A percentile compares a stretch with the other conserved stretches of the same genome.
Evolutionary conservation across 352 stramenopile species (phyloP).

Genomic region (Elongisporangium senticosum): DNA sequence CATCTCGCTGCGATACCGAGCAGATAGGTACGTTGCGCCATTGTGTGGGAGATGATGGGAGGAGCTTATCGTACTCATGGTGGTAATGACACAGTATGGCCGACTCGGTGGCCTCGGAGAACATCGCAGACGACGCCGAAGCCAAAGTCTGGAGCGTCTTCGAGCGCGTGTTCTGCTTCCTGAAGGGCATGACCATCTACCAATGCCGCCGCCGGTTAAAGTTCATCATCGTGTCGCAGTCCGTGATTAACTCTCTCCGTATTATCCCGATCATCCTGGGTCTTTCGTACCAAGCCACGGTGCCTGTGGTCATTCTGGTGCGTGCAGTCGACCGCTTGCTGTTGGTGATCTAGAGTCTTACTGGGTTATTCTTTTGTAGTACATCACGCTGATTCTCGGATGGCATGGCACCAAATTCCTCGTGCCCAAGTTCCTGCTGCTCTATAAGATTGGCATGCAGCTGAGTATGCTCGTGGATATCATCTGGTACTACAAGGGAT

Average conservation of each 20-base stretch:
- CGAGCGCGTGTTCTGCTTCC: constrained; percentile 82
- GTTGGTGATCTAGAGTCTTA: background rate
- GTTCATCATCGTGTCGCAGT: constrained; percentile 85
- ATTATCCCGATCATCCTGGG: constrained; percentile 86
- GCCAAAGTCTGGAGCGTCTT: constrained; percentile 76
- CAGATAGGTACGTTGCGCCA: constrained; percentile 36
- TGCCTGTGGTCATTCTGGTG: constrained; percentile 79
- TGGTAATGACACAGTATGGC: constrained; percentile 42
- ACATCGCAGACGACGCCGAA: constrained; percentile 38
- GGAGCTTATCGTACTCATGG: background rate
- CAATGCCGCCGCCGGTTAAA: constrained; percentile 70
- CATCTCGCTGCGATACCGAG: constrained; percentile 80
- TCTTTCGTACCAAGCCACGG: constrained; percentile 74
- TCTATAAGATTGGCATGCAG: constrained; percentile 89
- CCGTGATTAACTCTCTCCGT: constrained; percentile 72
- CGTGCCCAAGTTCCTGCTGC: constrained; percentile 76
- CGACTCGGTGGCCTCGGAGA: constrained; percentile 70
- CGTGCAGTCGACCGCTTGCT: constrained; percentile 3
- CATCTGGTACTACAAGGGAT: constrained; percentile 83
- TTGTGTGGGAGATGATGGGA: background rate
- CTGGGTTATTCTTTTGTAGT: constrained; percentile 21
- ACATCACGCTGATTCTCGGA: constrained; percentile 80
- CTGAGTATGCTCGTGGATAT: constrained; percentile 78
- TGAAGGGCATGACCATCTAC: constrained; percentile 88
- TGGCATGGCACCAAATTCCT: constrained; percentile 89